Base-by-base conservation (phyloP, 2,329 filamentous ascomycete genomes). In the Aureobasidium sp. region DNA sequence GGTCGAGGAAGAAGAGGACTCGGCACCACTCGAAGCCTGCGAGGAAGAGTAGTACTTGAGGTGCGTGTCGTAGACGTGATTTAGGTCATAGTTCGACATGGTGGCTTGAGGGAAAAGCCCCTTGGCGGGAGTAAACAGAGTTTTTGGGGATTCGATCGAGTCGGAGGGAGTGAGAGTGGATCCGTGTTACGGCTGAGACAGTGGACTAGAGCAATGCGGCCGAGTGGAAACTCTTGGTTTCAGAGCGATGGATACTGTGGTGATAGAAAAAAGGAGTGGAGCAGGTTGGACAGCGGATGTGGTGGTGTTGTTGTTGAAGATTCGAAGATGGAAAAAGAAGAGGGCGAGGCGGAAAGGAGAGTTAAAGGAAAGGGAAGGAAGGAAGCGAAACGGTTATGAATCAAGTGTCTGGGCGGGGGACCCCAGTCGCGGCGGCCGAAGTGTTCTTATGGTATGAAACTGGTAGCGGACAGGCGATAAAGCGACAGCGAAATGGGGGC, bases 381-480 rank as follows among this genome's bases (percentile, higher is more conserved):
- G 51, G 55, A 40, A 58, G 43, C 25, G 31, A 58, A 58, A 58
- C 55, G 43, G 55, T 40, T 47, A 57, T 49, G 55, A 37, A 43
- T 58, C 33, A 33, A 27, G 43, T 42, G 42, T 46, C 42, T 45
- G 40, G 42, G 55, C 42, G 55, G 55, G 31, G 55, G 54, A 29
- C 25, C 25, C 47, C 17, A 33, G 51, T 42, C 25, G 38, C 40
- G 51, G 51, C 51, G 50, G 51, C 27, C 37, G 38, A 19, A 19
- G 50, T 53, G n/a, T 38, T 38, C 19, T 45, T 40, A 31, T 55
- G 51, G 38, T 55, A 55, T 55, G 43, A 27, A 21, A 31, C 43
- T 42, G 51, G 51, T 35, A 51, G n/a, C 31, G 33, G 21, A 29
- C 27, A 49, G 31, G 27, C 33, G 47, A 38, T 35, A 27, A 9